phyloP scores from a whole-genome alignment of 345 rosid species.

The Syzygium aromaticum region DNA sequence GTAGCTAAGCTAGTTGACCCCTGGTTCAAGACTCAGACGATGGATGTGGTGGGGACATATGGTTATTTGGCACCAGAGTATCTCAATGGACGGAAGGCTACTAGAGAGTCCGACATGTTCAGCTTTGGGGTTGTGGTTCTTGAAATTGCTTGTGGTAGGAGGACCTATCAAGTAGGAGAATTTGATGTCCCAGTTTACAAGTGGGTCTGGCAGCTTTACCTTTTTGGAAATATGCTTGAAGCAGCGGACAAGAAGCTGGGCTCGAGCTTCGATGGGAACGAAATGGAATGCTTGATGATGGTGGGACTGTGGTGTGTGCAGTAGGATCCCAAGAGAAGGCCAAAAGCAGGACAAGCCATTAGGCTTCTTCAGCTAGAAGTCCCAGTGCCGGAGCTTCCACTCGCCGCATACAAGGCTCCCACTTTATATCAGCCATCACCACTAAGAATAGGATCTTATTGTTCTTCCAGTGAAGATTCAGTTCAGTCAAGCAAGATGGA shows the following conservation, averaged over 20 bases:
- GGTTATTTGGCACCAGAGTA: background rate
- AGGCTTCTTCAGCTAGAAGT: background rate
- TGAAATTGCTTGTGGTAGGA: background rate
- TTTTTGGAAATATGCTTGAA: background rate
- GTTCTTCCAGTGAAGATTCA: background rate
- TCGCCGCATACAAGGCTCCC: background rate
- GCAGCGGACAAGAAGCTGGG: background rate
- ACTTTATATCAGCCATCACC: background rate
- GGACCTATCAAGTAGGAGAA: background rate
- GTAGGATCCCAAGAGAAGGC: background rate
- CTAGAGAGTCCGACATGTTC: background rate
- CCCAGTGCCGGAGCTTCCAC: background rate
- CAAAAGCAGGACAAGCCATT: background rate
- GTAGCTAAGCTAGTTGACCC: background rate
- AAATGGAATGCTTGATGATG: background rate
- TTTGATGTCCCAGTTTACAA: background rate
- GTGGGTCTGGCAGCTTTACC: background rate
- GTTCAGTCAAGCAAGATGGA: background rate
- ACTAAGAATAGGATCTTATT: background rate
- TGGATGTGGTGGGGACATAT: background rate
- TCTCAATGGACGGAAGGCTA: background rate
- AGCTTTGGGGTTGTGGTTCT: background rate
- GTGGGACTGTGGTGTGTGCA: background rate
- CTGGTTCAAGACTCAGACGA: background rate
- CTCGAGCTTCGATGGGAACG: background rate